These are phyloP conservation scores for Zygoascus bituminiphila DNA, from an alignment of 805 yeast species.

Conservation along the genomic window DNA sequence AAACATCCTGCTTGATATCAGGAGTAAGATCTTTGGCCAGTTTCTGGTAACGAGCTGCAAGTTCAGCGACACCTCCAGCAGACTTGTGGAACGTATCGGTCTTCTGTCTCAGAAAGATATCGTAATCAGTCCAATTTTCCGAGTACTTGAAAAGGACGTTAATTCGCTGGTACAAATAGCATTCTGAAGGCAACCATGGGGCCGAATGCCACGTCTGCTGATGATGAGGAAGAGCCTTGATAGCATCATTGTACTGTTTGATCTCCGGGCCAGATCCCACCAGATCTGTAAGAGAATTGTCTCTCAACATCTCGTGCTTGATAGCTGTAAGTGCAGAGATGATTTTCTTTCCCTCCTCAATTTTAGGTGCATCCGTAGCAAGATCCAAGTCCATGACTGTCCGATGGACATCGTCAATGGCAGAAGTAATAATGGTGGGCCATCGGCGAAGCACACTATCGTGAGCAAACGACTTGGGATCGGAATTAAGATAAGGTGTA, in stretches of 20 bases:
- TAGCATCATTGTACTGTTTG: slow-evolving; percentile 50
- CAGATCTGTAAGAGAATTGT: slow-evolving; percentile 38
- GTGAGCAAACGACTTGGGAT: slow-evolving; percentile 71
- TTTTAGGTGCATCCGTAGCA: slow-evolving; percentile 15
- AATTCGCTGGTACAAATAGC: slow-evolving; percentile 62
- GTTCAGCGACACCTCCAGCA: slow-evolving; percentile 66
- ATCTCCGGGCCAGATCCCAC: slow-evolving; percentile 20
- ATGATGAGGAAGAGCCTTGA: slow-evolving; percentile 25
- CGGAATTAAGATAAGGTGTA: slow-evolving; percentile 50
- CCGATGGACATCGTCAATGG: slow-evolving; percentile 51
- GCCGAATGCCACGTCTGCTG: slow-evolving; percentile 62
- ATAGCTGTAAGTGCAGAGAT: slow-evolving; percentile 35
- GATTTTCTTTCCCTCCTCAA: slow-evolving; percentile 42
- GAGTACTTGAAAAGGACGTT: slow-evolving; percentile 26
- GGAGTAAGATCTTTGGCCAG: slow-evolving; percentile 20
- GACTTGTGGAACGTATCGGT: slow-evolving; percentile 68
- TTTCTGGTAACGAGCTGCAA: slow-evolving; percentile 56
- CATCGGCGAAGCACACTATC: slow-evolving; percentile 74
- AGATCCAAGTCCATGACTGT: slow-evolving; percentile 24
- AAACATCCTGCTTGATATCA: slow-evolving; percentile 29
- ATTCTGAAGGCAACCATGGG: slow-evolving; percentile 87
- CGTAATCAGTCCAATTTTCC: slow-evolving; percentile 47
- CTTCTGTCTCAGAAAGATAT: slow-evolving; percentile 65
- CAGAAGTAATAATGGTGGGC: slow-evolving; percentile 71
- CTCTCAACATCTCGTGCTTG: slow-evolving; percentile 30